Base-by-base conservation (phyloP, 306 rosid species). In the Sophora flavescens region DNA sequence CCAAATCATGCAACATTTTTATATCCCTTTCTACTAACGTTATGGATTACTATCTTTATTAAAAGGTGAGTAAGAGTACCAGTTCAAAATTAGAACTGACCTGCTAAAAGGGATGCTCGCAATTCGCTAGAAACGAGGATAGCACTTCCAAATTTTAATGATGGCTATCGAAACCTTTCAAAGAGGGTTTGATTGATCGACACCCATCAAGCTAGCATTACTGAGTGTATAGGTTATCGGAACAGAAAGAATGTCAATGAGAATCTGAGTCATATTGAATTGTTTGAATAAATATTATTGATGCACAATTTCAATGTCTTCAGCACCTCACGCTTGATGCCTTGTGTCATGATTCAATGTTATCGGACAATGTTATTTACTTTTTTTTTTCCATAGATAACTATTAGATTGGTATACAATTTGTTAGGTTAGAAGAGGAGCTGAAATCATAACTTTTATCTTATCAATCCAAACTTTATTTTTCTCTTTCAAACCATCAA, bases 171-270 rank as follows among this genome's bases (percentile, higher is more conserved):
- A 39, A 44, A 67, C 22, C 36, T 35, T 35, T 50, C 42, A 28
- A 13, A 42, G 36, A 14, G 41, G 77, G 28, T 59, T 69, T 71
- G 69, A 68, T 77, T 89, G 89, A 83, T 85, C 10, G 78, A 69
- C 84, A 83, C 84, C 36, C 56, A 39, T 85, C 83, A 45, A 35
- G 58, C 60, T 69, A 52, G 80, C 67, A 59, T 32, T 33, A 63
- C 61, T 63, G 67, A 59, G 62, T 57, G 60, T 16, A 4, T 68
- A 68, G 66, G 41, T 17, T 45, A 26, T 54, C 80, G 53, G 70
- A 74, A 30, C 80, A 59, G 70, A 74, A 30, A 63, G 32, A 13
- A 78, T n/a, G 41, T 72, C 70, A 53, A 83, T 48, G 63, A 65
- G 64, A 75, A 47, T 81, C 63, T 18, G 56, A 76, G 54, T 41